Conservation (phyloP, 1,284 basidiomycete species). For the Sporisorium scitamineum region DNA sequence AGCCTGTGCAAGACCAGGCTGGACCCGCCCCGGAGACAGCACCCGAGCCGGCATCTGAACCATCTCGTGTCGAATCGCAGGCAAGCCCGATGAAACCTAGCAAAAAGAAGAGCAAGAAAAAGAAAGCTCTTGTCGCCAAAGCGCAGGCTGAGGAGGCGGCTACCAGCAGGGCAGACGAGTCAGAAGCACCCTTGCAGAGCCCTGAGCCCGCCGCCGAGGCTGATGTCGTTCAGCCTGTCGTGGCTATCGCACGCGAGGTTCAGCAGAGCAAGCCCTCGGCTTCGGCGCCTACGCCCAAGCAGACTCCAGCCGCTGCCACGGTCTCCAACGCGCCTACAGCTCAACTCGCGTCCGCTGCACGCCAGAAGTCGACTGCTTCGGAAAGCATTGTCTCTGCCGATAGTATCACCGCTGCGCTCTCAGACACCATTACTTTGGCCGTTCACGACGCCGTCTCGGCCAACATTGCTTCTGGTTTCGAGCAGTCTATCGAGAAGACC, state of each 20-base stretch:
- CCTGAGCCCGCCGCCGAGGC: background rate
- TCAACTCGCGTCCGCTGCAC: background rate
- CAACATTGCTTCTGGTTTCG: conserved; percentile 19
- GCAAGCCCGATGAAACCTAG: conserved; percentile 13
- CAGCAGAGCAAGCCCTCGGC: background rate
- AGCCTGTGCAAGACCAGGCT: background rate
- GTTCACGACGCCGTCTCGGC: conserved; percentile 23
- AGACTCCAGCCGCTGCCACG: background rate
- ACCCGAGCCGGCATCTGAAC: background rate
- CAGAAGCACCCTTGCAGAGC: background rate
- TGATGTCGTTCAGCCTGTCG: no score
- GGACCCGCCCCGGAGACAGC: background rate
- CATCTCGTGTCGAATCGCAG: background rate
- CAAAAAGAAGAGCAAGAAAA: conserved; percentile 38
- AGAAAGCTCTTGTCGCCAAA: conserved; percentile 11
- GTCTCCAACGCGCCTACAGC: background rate
- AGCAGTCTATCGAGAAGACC: conserved; percentile 16
- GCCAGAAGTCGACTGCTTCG: background rate
- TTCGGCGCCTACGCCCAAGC: background rate
- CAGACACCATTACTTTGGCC: conserved; percentile 15
- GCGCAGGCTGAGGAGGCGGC: background rate
- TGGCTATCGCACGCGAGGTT: background rate
- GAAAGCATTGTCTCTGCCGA: conserved; percentile 2
- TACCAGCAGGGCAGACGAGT: background rate
- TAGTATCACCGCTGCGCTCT: conserved; percentile 16